Evolutionary conservation across 257 asterid genomes (phyloP).

Genomic region (Lavandula angustifolia): DNA sequence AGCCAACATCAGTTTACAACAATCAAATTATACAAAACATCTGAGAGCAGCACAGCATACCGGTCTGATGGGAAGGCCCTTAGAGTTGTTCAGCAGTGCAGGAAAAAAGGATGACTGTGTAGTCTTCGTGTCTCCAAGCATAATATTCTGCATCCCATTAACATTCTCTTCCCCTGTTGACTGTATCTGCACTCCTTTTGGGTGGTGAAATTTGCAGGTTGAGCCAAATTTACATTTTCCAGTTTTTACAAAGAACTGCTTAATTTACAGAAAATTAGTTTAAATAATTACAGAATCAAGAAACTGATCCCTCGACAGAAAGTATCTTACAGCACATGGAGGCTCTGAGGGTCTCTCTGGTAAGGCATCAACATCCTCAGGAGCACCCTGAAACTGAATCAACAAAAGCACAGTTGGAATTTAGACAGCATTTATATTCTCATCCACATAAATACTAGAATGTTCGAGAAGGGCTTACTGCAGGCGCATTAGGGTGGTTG

Average conservation of each 20-base stretch:
- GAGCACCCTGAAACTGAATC: conserved; percentile 56
- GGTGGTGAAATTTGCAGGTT: conserved; percentile 95
- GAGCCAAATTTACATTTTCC: conserved; percentile 87
- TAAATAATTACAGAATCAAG: conserved; percentile 16
- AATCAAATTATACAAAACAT: conserved; percentile 10
- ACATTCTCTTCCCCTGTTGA: conserved; percentile 50
- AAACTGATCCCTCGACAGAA: conserved; percentile 25
- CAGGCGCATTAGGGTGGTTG: conserved; percentile 75
- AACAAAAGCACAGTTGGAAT: conserved; percentile 23
- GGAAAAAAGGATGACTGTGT: conserved; percentile 51
- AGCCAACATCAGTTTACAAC: conserved; percentile 18
- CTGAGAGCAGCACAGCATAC: conserved; percentile 48
- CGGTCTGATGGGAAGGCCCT: conserved; percentile 93
- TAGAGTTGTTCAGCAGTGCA: conserved; percentile 71
- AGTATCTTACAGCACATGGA: conserved; percentile 78
- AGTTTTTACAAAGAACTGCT: conserved; percentile 97
- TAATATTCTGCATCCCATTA: conserved; percentile 40
- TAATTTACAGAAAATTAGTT: conserved; percentile 28
- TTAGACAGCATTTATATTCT: conserved; percentile 21
- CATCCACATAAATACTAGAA: conserved; percentile 20
- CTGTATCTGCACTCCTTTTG: conserved; percentile 66
- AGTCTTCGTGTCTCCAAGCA: conserved; percentile 51
- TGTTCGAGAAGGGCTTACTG: conserved; percentile 47
- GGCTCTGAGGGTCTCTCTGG: conserved; percentile 98
- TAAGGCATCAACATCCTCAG: conserved; percentile 51